phyloP scores from a whole-genome alignment of 2,329 filamentous ascomycete genomes.

The Trichoderma atroviride region DNA sequence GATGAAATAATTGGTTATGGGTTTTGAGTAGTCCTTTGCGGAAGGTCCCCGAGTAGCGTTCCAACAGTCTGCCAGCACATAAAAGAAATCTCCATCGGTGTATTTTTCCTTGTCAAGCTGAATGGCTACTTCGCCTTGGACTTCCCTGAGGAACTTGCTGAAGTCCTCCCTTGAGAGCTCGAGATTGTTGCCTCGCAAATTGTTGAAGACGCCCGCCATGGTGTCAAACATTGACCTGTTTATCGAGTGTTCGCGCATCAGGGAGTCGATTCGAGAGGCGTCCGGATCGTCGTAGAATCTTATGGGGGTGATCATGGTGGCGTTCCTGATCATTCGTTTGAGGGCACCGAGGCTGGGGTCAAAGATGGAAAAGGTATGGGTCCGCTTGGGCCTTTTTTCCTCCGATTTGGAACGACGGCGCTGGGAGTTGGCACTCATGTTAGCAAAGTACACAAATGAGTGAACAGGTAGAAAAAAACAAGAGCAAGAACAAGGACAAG shows the following conservation, averaged over 20 bases:
- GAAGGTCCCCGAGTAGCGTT: constrained; percentile 49
- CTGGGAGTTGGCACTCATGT: constrained; percentile 23
- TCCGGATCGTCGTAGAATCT: not conserved
- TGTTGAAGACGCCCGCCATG: constrained; percentile 52
- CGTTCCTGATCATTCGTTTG: constrained; percentile 40
- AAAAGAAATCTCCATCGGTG: constrained; percentile 53
- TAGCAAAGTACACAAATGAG: constrained; percentile 1
- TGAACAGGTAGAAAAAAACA: not conserved
- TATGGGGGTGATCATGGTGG: constrained; percentile 37
- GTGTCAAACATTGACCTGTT: constrained; percentile 53
- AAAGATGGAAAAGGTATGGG: constrained; percentile 46
- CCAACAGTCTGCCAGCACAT: constrained; percentile 49
- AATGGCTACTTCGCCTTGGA: constrained; percentile 50
- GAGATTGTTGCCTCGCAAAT: constrained; percentile 43
- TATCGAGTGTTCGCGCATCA: constrained; percentile 38
- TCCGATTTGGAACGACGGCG: constrained; percentile 30
- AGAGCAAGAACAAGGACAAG: not conserved
- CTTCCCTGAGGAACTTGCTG: constrained; percentile 51
- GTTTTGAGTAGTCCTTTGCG: constrained; percentile 62
- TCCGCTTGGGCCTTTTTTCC: constrained; percentile 37
- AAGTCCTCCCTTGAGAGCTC: constrained; percentile 45
- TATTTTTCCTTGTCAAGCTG: constrained; percentile 47
- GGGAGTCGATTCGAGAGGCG: constrained; percentile 27
- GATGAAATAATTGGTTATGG: constrained; percentile 89
- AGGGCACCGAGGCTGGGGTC: constrained; percentile 38